Conservation (phyloP, 139 green algal species). For the Coelastrella sp. region DNA sequence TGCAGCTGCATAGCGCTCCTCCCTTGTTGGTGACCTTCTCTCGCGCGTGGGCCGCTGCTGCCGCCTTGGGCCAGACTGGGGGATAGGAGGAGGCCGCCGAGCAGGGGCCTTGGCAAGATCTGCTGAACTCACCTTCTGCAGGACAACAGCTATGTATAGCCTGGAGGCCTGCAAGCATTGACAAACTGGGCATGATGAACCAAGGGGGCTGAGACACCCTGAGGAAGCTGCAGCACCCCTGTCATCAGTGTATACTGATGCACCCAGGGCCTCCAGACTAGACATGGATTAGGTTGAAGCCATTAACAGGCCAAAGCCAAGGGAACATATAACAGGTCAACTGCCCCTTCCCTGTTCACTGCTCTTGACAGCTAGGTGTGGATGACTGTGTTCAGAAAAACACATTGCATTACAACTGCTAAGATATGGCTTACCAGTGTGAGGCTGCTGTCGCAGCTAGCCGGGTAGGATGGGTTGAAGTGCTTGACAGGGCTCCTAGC, state of each 20-base stretch:
- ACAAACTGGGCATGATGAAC: not conserved
- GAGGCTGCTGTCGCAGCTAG: not conserved
- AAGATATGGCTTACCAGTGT: constrained; percentile 38
- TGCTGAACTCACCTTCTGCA: constrained; percentile 61
- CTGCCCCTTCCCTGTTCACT: too few species aligned
- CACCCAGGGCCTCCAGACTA: too few species aligned
- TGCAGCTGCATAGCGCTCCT: constrained; percentile 18
- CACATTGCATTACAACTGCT: too few species aligned
- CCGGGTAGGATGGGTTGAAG: constrained; percentile 75
- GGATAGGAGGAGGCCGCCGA: constrained; percentile 8
- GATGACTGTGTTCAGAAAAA: too few species aligned
- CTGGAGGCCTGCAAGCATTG: constrained; percentile 52
- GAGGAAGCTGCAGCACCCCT: constrained; percentile 5
- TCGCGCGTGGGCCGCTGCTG: not conserved
- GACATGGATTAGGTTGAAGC: too few species aligned
- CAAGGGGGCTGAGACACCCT: not conserved
- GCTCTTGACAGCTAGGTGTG: too few species aligned
- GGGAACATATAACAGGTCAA: too few species aligned
- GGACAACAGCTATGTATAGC: constrained; percentile 70
- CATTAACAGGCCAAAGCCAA: too few species aligned
- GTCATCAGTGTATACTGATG: too few species aligned
- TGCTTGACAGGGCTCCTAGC: constrained; percentile 72
- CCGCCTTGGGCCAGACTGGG: not conserved
- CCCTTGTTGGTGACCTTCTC: constrained; percentile 1
- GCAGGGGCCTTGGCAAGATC: constrained; percentile 1